Conservation (phyloP, 106 monocot genomes). For the Dendrobium huoshanense region DNA sequence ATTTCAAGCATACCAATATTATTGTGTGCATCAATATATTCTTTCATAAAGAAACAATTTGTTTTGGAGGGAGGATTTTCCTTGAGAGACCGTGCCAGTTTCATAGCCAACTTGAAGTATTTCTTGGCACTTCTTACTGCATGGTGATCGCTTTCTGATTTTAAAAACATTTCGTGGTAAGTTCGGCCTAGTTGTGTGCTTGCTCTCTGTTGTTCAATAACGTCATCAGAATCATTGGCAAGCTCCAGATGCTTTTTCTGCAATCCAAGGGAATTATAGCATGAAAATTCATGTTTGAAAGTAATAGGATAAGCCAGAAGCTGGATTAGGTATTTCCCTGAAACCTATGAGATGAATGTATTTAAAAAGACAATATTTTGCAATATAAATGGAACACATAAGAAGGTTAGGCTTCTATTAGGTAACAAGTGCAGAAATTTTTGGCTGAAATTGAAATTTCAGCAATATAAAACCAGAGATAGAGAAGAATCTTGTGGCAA, state of each 20-base stretch:
- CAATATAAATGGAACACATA: background rate
- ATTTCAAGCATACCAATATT: constrained; percentile 93
- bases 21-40: constrained; percentile 86
- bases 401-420: background rate
- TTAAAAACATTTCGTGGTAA: constrained; percentile 81
- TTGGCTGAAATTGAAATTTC: too few species aligned
- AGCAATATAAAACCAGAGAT: too few species aligned
- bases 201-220: constrained; percentile 91
- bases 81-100: constrained; percentile 58
- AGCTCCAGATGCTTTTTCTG: constrained; percentile 94
- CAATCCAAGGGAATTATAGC: background rate
- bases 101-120: constrained; percentile 88
- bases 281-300: background rate
- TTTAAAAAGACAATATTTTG: background rate
- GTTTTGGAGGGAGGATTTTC: constrained; percentile 36
- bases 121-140: constrained; percentile 80
- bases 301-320: background rate
- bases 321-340: background rate
- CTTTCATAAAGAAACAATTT: constrained; percentile 57
- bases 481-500: too few species aligned
- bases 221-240: constrained; percentile 77
- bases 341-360: constrained; percentile 1
- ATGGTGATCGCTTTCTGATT: constrained; percentile 76
- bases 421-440: too few species aligned
- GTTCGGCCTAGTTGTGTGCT: constrained; percentile 93